Percentiles rank a stretch among this genome's conserved stretches.
phyloP scores from a whole-genome alignment of 495 filamentous ascomycete species.

The Daldinia caldariorum region DNA sequence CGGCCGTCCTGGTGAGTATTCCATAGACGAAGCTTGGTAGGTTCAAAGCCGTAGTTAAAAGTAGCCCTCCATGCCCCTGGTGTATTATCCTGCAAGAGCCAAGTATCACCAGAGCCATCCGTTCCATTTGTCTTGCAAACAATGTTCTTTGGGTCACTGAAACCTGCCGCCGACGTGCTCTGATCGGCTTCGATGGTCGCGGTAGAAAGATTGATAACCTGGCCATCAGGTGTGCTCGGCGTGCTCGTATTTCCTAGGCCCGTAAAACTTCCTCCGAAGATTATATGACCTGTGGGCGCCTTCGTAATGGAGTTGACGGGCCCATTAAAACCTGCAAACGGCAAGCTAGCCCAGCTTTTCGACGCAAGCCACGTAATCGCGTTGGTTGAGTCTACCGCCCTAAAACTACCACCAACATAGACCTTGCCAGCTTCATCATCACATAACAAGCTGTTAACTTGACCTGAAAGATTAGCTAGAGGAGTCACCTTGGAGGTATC shows the following conservation, averaged over 20 bases:
- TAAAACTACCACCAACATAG: conserved; percentile 90
- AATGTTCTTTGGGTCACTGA: conserved; percentile 82
- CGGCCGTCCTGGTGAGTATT: conserved; percentile 89
- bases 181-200: conserved; percentile 75
- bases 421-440: conserved; percentile 84
- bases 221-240: conserved; percentile 66
- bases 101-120: conserved; percentile 77
- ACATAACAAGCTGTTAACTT: conserved; percentile 82
- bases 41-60: conserved; percentile 82
- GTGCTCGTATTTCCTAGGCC: conserved; percentile 83
- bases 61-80: conserved; percentile 86
- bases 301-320: conserved; percentile 88
- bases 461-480: conserved; percentile 80
- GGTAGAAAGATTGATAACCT: conserved; percentile 84
- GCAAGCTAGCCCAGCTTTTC: conserved; percentile 82
- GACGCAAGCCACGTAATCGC: conserved; percentile 83
- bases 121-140: conserved; percentile 76
- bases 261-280: conserved; percentile 93
- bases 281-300: conserved; percentile 79
- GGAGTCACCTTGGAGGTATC: conserved; percentile 71
- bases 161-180: conserved; percentile 68
- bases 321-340: conserved; percentile 94
- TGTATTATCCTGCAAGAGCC: conserved; percentile 82
- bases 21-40: conserved; percentile 86
- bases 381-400: conserved; percentile 81